phyloP scores from a whole-genome alignment of 768 basidiomycete genomes.

The Phylloporus rhodoxanthus region DNA sequence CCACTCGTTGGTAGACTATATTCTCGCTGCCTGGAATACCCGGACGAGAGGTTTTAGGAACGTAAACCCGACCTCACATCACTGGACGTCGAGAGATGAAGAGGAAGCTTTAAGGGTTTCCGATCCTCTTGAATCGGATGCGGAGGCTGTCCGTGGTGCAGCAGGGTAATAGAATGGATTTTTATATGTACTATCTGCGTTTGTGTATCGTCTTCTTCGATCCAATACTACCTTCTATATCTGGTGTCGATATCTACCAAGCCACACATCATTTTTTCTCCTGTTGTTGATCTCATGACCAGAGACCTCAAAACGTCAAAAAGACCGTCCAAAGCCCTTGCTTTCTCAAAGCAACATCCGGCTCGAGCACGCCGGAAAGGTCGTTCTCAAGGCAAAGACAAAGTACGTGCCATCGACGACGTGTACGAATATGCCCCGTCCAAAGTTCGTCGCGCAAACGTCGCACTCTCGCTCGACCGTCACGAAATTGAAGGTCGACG shows the following conservation, averaged over 20 bases:
- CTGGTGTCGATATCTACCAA: slow-evolving; percentile 8
- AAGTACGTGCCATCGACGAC: slow-evolving; percentile 38
- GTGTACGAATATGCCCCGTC: slow-evolving; percentile 60
- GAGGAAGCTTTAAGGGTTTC: slow-evolving; percentile 21
- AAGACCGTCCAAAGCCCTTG: slow-evolving; percentile 2
- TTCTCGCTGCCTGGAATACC: slow-evolving; percentile 11
- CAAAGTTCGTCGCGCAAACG: slow-evolving; percentile 44
- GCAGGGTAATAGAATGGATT: not conserved
- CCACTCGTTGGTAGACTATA: slow-evolving; percentile 9
- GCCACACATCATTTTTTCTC: slow-evolving; percentile 10
- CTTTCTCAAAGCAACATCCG: slow-evolving; percentile 33
- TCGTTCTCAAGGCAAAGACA: slow-evolving; percentile 9
- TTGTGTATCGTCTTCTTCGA: slow-evolving; percentile 6
- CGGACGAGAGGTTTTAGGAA: slow-evolving; percentile 11
- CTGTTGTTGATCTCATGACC: slow-evolving; percentile 10
- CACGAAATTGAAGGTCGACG: slow-evolving; percentile 40
- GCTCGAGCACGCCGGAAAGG: slow-evolving; percentile 45
- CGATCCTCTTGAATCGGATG: slow-evolving; percentile 21
- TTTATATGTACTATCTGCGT: not conserved
- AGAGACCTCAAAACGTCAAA: slow-evolving; percentile 14
- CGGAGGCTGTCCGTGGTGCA: slow-evolving; percentile 3
- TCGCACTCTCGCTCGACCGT: slow-evolving; percentile 49
- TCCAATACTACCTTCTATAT: slow-evolving; percentile 24
- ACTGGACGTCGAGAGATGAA: slow-evolving; percentile 31
- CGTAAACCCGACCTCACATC: slow-evolving; percentile 24